Percentiles rank a stretch among this genome's conserved stretches.
Conservation (phyloP, 192 early-diverging fungal genomes). For the Chytriomyces sp. region DNA sequence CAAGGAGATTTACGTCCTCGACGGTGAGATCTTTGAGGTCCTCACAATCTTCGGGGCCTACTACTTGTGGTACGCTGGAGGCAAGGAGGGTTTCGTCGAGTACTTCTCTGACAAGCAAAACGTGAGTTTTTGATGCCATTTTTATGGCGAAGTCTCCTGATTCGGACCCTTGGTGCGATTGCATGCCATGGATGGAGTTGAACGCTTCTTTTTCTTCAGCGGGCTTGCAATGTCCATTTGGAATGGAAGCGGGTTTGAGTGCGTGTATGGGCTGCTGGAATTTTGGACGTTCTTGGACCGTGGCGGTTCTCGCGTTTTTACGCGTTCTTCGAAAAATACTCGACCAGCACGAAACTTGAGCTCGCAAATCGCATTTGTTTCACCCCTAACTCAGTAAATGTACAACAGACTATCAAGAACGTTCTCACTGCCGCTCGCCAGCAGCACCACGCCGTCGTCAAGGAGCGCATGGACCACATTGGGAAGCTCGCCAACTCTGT, state of each 20-base stretch:
- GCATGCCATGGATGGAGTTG: too few species aligned
- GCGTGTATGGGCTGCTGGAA: neutral
- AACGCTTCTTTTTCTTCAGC: slow-evolving; percentile 1
- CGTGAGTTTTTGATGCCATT: slow-evolving; percentile 43
- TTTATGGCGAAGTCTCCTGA: neutral
- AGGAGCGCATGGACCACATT: slow-evolving; percentile 87
- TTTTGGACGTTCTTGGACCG: too few species aligned
- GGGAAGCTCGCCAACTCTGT: slow-evolving; percentile 92
- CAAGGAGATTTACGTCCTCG: slow-evolving; percentile 97
- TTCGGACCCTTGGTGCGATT: neutral
- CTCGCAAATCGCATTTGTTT: too few species aligned
- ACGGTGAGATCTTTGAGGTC: slow-evolving; percentile 88
- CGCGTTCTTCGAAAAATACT: too few species aligned
- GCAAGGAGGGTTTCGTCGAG: slow-evolving; percentile 81
- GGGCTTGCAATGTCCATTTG: neutral
- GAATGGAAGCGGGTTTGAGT: neutral
- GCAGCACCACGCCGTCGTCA: slow-evolving; percentile 89
- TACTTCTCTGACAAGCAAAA: slow-evolving; percentile 61
- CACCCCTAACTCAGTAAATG: too few species aligned
- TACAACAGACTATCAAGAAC: slow-evolving; percentile 73
- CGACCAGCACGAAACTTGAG: too few species aligned
- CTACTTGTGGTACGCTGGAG: slow-evolving; percentile 72
- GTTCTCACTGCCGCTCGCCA: slow-evolving; percentile 81
- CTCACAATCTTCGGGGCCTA: slow-evolving; percentile 80
- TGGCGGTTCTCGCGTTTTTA: too few species aligned